Conservation (phyloP, 1,284 basidiomycete genomes). For the Boletus mariae region DNA sequence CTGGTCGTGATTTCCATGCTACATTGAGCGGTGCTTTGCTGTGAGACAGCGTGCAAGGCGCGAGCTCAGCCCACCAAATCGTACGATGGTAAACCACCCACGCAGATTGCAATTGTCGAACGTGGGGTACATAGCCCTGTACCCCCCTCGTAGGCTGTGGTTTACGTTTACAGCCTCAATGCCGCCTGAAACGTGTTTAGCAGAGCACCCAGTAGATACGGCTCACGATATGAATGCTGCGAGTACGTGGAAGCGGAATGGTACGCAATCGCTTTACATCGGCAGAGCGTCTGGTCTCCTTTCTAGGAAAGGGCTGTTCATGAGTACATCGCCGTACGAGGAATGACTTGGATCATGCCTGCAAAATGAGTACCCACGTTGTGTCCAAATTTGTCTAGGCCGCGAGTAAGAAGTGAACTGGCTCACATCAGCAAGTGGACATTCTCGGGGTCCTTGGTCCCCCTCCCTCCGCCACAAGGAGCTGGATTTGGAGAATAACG, state of each 20-base stretch:
- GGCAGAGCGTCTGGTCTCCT: slow-evolving; percentile 26
- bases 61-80: slow-evolving; percentile 12
- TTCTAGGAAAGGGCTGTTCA: slow-evolving; percentile 13
- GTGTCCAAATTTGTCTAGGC: slow-evolving; percentile 7
- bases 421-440: slow-evolving; percentile 16
- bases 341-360: slow-evolving; percentile 8
- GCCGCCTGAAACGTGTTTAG: slow-evolving; percentile 25
- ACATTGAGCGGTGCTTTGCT: slow-evolving; percentile 19
- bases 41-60: slow-evolving; percentile 19
- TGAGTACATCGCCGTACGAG: slow-evolving; percentile 9
- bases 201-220: slow-evolving; percentile 10
- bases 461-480: slow-evolving; percentile 6
- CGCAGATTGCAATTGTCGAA: slow-evolving; percentile 20
- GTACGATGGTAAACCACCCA: slow-evolving; percentile 15
- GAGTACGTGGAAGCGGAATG: slow-evolving; percentile 28
- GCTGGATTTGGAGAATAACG: slow-evolving; percentile 10
- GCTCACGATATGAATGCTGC: slow-evolving; percentile 25
- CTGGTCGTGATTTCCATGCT: slow-evolving; percentile 23
- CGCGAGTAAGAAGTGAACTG: slow-evolving; percentile 13
- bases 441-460: slow-evolving; percentile 25
- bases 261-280: slow-evolving; percentile 18
- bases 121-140: slow-evolving; percentile 17
- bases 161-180: slow-evolving; percentile 29
- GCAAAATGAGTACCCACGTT: slow-evolving; percentile 19
- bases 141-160: slow-evolving; percentile 26